Evolutionary conservation across 257 asterid species (phyloP).

Genomic region (Nicotiana tomentosiformis): DNA sequence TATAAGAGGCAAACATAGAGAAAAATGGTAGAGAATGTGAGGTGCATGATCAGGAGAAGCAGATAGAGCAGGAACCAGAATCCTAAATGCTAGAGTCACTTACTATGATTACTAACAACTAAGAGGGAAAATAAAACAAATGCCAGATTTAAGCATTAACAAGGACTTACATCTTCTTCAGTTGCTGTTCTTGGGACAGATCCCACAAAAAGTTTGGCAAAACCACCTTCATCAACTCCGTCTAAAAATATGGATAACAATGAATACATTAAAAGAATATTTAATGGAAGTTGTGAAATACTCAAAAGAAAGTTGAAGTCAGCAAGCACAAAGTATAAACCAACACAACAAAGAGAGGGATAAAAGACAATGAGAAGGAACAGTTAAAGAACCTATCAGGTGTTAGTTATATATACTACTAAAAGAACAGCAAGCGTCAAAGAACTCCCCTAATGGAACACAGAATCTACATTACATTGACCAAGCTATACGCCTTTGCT

Average conservation of each 20-base stretch:
- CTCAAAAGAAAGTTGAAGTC: too few relatives aligned
- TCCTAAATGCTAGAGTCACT: background rate
- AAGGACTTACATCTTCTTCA: slow-evolving; percentile 74
- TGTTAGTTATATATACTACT: background rate
- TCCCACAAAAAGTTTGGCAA: slow-evolving; percentile 87
- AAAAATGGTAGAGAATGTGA: background rate
- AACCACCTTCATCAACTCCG: slow-evolving; percentile 47
- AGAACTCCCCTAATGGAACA: background rate
- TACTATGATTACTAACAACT: background rate
- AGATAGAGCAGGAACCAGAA: background rate
- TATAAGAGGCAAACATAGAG: background rate
- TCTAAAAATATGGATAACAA: slow-evolving; percentile 29
- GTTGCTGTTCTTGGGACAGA: slow-evolving; percentile 87
- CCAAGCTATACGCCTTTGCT: background rate
- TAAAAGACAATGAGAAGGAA: background rate
- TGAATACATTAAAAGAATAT: background rate
- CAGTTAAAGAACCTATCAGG: background rate
- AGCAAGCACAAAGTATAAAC: background rate
- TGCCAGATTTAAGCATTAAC: background rate
- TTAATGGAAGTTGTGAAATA: too few relatives aligned
- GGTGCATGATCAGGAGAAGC: background rate
- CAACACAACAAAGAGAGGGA: too few relatives aligned
- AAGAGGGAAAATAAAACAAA: background rate
- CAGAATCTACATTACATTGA: background rate
- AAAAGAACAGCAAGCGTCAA: background rate